Percentiles rank a stretch among this genome's conserved stretches.
These are phyloP conservation scores for Tympanopsis confertula DNA, from an alignment of 2,329 filamentous ascomycete genomes.

Conservation along the genomic window DNA sequence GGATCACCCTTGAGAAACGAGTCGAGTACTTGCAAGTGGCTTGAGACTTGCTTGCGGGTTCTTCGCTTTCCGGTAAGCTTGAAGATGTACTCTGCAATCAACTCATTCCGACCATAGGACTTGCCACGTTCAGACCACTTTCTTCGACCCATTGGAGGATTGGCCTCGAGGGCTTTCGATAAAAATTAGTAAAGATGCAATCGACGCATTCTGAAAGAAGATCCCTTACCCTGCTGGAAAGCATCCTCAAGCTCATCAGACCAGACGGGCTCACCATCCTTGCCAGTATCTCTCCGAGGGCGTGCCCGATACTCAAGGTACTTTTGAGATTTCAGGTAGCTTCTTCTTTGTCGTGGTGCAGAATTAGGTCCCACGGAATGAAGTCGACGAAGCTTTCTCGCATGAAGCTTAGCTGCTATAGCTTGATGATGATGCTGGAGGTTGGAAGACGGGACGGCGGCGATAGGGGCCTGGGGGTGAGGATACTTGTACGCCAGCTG, in stretches of 20 bases:
- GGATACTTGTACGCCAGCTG: conserved; percentile 21
- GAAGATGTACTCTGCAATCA: conserved; percentile 59
- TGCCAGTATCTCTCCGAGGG: conserved; percentile 48
- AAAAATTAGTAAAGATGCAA: too few relatives aligned
- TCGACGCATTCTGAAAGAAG: conserved; percentile 1
- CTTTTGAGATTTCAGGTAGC: conserved; percentile 48
- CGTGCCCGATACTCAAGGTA: conserved; percentile 57
- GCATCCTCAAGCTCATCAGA: conserved; percentile 51
- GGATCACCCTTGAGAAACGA: conserved; percentile 51
- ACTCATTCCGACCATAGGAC: conserved; percentile 57
- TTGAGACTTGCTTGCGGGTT: conserved; percentile 53
- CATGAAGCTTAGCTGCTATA: conserved; percentile 16
- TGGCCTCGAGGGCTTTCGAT: conserved; percentile 44
- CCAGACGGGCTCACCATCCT: conserved; percentile 50
- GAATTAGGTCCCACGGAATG: conserved; percentile 16
- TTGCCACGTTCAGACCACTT: conserved; percentile 56
- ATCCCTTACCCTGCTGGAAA: conserved; percentile 50
- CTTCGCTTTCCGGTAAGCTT: conserved; percentile 32
- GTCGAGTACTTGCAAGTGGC: conserved; percentile 61
- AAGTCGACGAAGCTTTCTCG: conserved; percentile 19
- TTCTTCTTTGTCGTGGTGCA: conserved; percentile 27
- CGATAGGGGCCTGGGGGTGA: conserved; percentile 11
- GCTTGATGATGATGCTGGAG: conserved; percentile 14
- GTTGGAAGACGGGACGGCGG: conserved; percentile 8
- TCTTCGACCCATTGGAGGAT: conserved; percentile 54